A percentile compares a stretch with the other conserved stretches of the same genome.
phyloP scores from a whole-genome alignment of 768 basidiomycete species.

The Russula earlei region DNA sequence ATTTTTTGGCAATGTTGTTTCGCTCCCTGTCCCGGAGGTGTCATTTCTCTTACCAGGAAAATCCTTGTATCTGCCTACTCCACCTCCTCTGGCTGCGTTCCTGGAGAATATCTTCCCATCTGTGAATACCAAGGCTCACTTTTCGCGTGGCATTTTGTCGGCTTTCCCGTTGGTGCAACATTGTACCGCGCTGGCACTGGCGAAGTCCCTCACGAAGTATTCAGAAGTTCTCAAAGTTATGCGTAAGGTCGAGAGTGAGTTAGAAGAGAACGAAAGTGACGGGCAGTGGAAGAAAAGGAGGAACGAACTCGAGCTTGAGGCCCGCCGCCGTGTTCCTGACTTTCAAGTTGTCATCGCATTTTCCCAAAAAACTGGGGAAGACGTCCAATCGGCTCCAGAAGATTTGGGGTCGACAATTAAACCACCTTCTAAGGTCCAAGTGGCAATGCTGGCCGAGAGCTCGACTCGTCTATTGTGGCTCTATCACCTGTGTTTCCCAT shows the following conservation, averaged over 20 bases:
- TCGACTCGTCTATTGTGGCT: constrained; percentile 76
- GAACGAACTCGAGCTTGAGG: constrained; percentile 66
- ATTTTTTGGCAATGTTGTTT: constrained; percentile 70
- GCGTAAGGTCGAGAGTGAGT: constrained; percentile 35
- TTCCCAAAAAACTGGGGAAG: constrained; percentile 37
- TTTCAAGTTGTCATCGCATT: constrained; percentile 80
- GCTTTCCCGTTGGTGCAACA: constrained; percentile 73
- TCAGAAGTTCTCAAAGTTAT: constrained; percentile 43
- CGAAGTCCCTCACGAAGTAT: constrained; percentile 69
- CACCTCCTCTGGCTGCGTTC: constrained; percentile 62
- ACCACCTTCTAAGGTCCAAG: constrained; percentile 31
- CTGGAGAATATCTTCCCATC: constrained; percentile 77
- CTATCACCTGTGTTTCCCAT: constrained; percentile 72
- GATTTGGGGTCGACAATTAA: neutral
- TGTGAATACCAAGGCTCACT: constrained; percentile 53
- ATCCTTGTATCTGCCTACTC: constrained; percentile 52
- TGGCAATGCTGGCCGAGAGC: constrained; percentile 64
- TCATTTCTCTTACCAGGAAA: constrained; percentile 47
- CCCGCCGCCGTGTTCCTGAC: constrained; percentile 71
- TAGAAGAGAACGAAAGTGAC: constrained; percentile 53
- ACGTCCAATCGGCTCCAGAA: neutral
- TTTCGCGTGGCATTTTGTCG: constrained; percentile 77
- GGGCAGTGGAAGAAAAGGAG: constrained; percentile 66
- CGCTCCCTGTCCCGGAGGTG: constrained; percentile 56
- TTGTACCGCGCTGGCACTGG: constrained; percentile 68